Evolutionary conservation across 192 early-diverging fungal species (phyloP).

Genomic region (Podila clonocystis): DNA sequence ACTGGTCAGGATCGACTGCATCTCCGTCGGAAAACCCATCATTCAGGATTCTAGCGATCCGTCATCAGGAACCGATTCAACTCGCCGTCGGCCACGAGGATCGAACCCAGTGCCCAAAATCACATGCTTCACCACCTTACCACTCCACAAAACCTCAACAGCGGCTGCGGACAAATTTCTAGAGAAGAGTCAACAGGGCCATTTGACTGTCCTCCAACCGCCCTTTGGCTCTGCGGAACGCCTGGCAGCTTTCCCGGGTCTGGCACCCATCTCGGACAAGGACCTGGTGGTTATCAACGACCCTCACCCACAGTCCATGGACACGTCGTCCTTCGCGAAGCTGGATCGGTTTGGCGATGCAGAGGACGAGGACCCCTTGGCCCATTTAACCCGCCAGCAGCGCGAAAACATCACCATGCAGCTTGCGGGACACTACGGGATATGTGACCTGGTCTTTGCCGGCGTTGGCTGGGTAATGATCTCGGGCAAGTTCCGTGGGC

Average conservation of each 20-base stretch:
- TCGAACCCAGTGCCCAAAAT: constrained; percentile 42
- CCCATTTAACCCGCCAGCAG: constrained; percentile 6
- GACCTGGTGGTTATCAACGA: constrained; percentile 30
- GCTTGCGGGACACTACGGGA: constrained; percentile 27
- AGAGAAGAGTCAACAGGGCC: constrained; percentile 7
- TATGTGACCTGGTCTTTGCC: constrained; percentile 46
- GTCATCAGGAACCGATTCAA: neutral
- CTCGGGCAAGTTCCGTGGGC: constrained; percentile 39
- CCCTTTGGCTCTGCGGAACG: constrained; percentile 38
- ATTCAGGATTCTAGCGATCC: neutral
- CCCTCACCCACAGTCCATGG: neutral
- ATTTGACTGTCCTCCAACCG: constrained; percentile 35
- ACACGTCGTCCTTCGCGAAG: constrained; percentile 1
- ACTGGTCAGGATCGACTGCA: constrained; percentile 45
- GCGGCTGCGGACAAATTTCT: constrained; percentile 21
- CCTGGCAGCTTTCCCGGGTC: constrained; percentile 25
- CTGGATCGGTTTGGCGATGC: neutral
- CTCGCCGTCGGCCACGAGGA: constrained; percentile 6
- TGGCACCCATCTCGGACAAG: constrained; percentile 9
- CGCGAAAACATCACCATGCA: constrained; percentile 10
- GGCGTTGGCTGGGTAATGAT: constrained; percentile 50
- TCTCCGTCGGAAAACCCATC: constrained; percentile 27
- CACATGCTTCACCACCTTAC: constrained; percentile 32
- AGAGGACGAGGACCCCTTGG: neutral
- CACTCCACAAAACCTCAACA: constrained; percentile 44